Evolutionary conservation across 495 filamentous ascomycete species (phyloP), one percentile per base, ranked within the genome.

Genomic region (Pseudoneurospora amorphoporcata): DNA sequence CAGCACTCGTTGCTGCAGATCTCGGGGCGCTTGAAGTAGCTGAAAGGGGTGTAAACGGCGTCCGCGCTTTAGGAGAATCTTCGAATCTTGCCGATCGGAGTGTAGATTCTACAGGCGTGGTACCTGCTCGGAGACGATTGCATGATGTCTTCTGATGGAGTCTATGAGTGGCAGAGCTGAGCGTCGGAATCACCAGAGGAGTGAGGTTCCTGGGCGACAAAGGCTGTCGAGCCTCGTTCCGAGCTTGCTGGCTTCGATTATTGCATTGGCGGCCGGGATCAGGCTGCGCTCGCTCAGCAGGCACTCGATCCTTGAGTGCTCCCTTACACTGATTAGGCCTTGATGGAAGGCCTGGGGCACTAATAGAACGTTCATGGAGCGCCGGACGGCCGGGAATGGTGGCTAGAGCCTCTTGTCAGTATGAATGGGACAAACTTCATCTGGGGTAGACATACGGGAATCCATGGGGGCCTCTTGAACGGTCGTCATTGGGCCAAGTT

Each of bases 381-480:
- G 90, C 85, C 69, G 88, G 89, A 40, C 89, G 87, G 39, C 90
- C 91, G 40, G 91, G 91, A 72, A 93, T 91, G 37, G 91, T 92
- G 73, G 91, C 91, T 93, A 65, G 72, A 16, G 70, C 42, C 37
- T 39, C 32, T 75, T 83, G 82, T 79, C 58, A 82, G 78, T 68
- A 73, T 53, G 32, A 45, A 42, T 40, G 37, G 41, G 35, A 47
- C 39, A 61, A 16, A 37, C 8, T 65, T 29, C 29, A 58, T 38
- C n/a, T 19, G 16, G 39, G 58, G 9, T 35, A 9, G 39, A 86
- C 91, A 84, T 87, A 93, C 91, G 91, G 77, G 91, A 92, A 80
- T 93, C 91, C 84, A 92, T 88, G 53, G 86, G 80, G 68, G 84
- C 79, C 76, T 92, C 91, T 72, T 90, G 89, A 14, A 91, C 88